These are phyloP conservation scores for Tardiomyces depauwii DNA, from an alignment of 1,139 yeast genomes.

Conservation along the genomic window DNA sequence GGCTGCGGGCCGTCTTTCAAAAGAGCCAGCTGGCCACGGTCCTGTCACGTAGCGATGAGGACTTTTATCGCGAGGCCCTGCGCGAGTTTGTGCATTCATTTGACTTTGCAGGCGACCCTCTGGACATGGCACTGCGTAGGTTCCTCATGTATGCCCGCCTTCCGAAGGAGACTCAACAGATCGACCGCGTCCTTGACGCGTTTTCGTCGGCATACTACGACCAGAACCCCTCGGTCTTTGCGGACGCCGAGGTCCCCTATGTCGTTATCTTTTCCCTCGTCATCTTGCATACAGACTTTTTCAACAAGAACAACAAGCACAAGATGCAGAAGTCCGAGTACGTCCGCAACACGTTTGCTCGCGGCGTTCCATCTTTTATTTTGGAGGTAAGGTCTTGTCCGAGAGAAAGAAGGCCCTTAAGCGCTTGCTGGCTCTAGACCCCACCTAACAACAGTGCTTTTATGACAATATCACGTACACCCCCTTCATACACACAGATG, in stretches of 20 bases:
- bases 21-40: conserved; percentile 30
- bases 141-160: conserved; percentile 43
- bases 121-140: conserved; percentile 51
- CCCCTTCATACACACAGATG: conserved; percentile 37
- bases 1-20: conserved; percentile 22
- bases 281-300: conserved; percentile 59
- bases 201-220: conserved; percentile 40
- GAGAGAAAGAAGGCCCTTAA: too few species aligned
- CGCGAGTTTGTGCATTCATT: conserved; percentile 30
- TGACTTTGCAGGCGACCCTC: conserved; percentile 40
- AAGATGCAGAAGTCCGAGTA: conserved; percentile 56
- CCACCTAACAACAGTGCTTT: conserved; percentile 27
- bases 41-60: conserved; percentile 28
- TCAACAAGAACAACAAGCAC: conserved; percentile 49
- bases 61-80: conserved; percentile 29
- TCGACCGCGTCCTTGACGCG: conserved; percentile 48
- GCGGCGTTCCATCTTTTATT: conserved; percentile 31
- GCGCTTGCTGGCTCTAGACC: too few species aligned
- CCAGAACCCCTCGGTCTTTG: conserved; percentile 30
- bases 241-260: conserved; percentile 40
- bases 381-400: conserved; percentile 15
- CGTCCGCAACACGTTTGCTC: conserved; percentile 34
- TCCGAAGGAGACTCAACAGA: conserved; percentile 63
- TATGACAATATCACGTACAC: conserved; percentile 52
- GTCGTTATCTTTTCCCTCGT: conserved; percentile 48